A percentile compares a stretch with the other conserved stretches of the same genome.
These are phyloP conservation scores for Aspergillus amoenus DNA, from an alignment of 2,329 filamentous ascomycete genomes.

Conservation along the genomic window DNA sequence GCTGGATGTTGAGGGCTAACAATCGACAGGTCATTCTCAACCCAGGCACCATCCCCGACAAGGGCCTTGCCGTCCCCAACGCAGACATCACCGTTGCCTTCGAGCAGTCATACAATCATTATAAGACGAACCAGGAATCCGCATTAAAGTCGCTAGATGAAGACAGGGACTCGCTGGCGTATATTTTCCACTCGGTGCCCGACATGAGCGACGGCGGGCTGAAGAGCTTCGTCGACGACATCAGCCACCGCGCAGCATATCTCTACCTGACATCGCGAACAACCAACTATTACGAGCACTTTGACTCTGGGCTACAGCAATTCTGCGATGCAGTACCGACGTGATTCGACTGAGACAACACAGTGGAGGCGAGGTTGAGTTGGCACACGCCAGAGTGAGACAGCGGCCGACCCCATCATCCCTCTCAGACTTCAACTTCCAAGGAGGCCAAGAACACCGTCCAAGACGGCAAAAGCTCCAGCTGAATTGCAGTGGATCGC, in stretches of 20 bases:
- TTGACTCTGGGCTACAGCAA: slow-evolving; percentile 9
- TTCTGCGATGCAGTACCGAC: slow-evolving; percentile 12
- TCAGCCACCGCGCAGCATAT: slow-evolving; percentile 13
- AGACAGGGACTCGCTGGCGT: slow-evolving; percentile 5
- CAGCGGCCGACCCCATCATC: background rate
- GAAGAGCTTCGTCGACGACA: slow-evolving; percentile 5
- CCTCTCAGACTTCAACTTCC: too few species aligned
- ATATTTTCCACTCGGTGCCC: slow-evolving; percentile 15
- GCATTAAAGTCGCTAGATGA: background rate
- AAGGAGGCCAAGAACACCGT: background rate
- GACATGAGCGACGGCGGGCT: slow-evolving; percentile 6
- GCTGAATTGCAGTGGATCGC: background rate
- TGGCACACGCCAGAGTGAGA: background rate
- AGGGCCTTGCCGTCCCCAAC: slow-evolving; percentile 1
- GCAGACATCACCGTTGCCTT: slow-evolving; percentile 16
- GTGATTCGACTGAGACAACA: background rate
- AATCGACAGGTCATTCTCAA: slow-evolving; percentile 16
- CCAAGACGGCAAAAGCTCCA: background rate
- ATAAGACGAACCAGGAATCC: background rate
- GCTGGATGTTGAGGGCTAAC: background rate
- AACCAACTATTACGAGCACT: slow-evolving; percentile 12
- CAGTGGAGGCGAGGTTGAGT: background rate
- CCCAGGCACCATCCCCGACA: slow-evolving; percentile 16
- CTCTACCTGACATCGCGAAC: slow-evolving; percentile 11
- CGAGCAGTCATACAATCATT: slow-evolving; percentile 15